Conservation (phyloP, 2,329 filamentous ascomycete genomes). For the Aureobasidium sp. region DNA sequence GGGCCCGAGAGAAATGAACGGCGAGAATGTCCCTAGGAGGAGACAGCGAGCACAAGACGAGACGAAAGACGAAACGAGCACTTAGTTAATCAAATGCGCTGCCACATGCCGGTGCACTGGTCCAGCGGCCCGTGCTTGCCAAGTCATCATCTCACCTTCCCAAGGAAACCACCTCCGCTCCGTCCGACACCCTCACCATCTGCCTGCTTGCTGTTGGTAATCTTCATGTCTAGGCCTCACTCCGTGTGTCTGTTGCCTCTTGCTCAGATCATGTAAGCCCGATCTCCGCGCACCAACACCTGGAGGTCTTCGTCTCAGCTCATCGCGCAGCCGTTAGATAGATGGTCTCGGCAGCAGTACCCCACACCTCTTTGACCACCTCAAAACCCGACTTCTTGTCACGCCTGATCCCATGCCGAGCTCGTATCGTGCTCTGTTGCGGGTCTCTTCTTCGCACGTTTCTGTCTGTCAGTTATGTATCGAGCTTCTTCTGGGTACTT, state of each 20-base stretch:
- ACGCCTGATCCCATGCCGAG: conserved; percentile 4
- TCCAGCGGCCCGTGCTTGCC: background rate
- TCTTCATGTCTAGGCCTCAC: background rate
- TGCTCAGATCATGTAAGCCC: background rate
- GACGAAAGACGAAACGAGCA: conserved; percentile 10
- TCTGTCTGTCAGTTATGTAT: background rate
- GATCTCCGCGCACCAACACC: background rate
- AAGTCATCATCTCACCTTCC: conserved; percentile 1
- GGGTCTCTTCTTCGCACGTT: background rate
- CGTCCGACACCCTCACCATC: background rate
- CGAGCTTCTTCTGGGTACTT: background rate
- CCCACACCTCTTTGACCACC: conserved; percentile 2
- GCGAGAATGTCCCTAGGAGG: background rate
- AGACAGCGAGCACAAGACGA: conserved; percentile 1
- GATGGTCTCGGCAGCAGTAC: conserved; percentile 1
- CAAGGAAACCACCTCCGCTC: background rate
- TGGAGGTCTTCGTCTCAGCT: background rate
- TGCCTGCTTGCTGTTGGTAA: background rate
- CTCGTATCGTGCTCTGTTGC: background rate
- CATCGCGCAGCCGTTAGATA: conserved; percentile 1
- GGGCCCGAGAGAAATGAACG: background rate
- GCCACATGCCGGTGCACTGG: background rate
- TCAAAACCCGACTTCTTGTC: background rate
- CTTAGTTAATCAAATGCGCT: conserved; percentile 8
- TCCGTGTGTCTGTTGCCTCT: background rate